Conservation (phyloP, 495 filamentous ascomycete genomes). For the Xylaria intraflava region DNA sequence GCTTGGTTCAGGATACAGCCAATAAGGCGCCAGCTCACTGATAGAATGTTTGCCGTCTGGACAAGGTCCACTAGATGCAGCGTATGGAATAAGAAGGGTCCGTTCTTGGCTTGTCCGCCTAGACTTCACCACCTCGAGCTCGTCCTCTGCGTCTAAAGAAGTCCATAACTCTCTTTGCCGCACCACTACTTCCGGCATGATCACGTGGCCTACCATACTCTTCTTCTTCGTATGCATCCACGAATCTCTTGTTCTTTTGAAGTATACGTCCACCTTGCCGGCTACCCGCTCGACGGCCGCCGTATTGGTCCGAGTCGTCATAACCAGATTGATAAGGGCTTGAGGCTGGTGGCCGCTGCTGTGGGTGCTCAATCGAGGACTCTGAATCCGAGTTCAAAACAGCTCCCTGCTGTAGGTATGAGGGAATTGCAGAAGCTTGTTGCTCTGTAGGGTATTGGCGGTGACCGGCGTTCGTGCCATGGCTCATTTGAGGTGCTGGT, state of each 20-base stretch:
- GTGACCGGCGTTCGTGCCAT: slow-evolving; percentile 23
- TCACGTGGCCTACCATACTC: slow-evolving; percentile 51
- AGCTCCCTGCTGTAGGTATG: slow-evolving; percentile 38
- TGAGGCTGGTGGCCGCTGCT: slow-evolving; percentile 25
- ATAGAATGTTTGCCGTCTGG: background rate
- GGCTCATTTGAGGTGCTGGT: slow-evolving; percentile 14
- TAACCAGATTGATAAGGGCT: slow-evolving; percentile 31
- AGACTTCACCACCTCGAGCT: slow-evolving; percentile 56
- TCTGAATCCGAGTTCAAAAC: slow-evolving; percentile 42
- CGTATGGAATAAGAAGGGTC: background rate
- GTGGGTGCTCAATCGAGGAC: slow-evolving; percentile 36
- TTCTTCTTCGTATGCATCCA: slow-evolving; percentile 81
- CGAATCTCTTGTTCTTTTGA: slow-evolving; percentile 84
- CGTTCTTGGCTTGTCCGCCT: background rate
- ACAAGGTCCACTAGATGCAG: background rate
- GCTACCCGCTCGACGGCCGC: slow-evolving; percentile 20
- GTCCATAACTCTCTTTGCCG: slow-evolving; percentile 92
- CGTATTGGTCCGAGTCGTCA: slow-evolving; percentile 33
- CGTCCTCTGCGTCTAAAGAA: slow-evolving; percentile 86
- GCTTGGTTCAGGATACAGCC: background rate
- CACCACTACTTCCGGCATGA: slow-evolving; percentile 74
- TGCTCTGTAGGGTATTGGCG: slow-evolving; percentile 18
- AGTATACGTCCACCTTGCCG: slow-evolving; percentile 51
- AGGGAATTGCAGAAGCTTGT: slow-evolving; percentile 29
- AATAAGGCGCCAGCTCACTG: background rate